Conservation (phyloP, 179 eudicot genomes). For the Carnegiea gigantea region DNA sequence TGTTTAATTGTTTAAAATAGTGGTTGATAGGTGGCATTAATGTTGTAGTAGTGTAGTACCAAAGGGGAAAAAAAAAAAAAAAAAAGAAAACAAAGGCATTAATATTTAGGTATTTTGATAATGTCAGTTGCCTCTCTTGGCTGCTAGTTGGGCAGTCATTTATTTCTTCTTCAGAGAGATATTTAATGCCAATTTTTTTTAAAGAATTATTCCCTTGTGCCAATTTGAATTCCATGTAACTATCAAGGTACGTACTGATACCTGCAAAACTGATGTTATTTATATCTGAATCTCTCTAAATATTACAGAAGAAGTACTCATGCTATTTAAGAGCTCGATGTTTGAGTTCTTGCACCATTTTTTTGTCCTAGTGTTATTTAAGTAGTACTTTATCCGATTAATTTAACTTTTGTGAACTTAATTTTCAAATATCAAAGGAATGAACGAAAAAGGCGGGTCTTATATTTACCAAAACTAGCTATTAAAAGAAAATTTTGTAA, state of each 20-base stretch:
- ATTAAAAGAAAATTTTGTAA: too few species aligned
- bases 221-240: background rate
- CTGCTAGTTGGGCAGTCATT: slow-evolving; percentile 6
- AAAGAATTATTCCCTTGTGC: background rate
- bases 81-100: background rate
- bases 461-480: background rate
- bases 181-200: background rate
- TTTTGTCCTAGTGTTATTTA: background rate
- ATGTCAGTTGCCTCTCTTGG: background rate
- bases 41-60: background rate
- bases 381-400: background rate
- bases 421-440: background rate
- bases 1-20: background rate
- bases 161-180: background rate
- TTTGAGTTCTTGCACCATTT: background rate
- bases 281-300: too few species aligned
- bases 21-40: background rate
- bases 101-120: background rate
- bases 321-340: background rate
- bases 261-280: too few species aligned
- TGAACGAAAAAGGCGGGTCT: background rate
- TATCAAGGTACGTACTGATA: too few species aligned
- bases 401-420: background rate
- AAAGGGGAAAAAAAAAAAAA: background rate
- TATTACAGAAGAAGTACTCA: background rate